A percentile compares a stretch with the other conserved stretches of the same genome.
Conservation (phyloP, 192 early-diverging fungal genomes). For the Umbelopsis sp. region DNA sequence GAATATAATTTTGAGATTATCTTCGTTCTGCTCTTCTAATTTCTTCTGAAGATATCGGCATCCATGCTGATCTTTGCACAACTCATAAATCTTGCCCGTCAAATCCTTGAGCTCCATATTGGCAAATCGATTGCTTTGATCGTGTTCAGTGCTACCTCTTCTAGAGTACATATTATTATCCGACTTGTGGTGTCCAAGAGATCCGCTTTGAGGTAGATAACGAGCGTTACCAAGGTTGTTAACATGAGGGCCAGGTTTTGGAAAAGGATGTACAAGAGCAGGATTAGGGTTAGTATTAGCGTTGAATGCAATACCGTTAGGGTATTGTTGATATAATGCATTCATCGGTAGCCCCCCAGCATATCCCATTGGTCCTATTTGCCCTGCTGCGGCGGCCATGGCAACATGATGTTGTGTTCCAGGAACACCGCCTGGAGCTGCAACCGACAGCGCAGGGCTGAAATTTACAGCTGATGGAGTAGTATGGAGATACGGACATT, state of each 20-base stretch:
- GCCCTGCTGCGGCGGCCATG: conserved; percentile 23
- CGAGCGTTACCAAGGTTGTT: neutral
- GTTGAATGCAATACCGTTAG: conserved; percentile 22
- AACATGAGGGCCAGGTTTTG: conserved; percentile 22
- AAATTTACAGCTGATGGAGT: conserved; percentile 22
- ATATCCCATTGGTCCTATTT: conserved; percentile 24
- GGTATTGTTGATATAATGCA: conserved; percentile 25
- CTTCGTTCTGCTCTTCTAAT: conserved; percentile 73
- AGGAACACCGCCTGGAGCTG: conserved; percentile 24
- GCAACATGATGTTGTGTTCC: conserved; percentile 28
- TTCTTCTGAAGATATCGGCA: conserved; percentile 88
- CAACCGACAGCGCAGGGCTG: conserved; percentile 19
- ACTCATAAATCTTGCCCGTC: conserved; percentile 69
- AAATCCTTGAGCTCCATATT: conserved; percentile 69
- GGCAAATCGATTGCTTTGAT: conserved; percentile 67
- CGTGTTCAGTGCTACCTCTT: conserved; percentile 23
- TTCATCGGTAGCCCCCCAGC: conserved; percentile 31
- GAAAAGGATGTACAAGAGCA: conserved; percentile 17
- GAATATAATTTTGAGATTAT: conserved; percentile 72
- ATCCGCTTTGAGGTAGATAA: conserved; percentile 17
- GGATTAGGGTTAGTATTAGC: conserved; percentile 13
- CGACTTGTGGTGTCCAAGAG: conserved; percentile 37
- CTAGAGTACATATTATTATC: conserved; percentile 30
- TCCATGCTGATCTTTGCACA: conserved; percentile 90
- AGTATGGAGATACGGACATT: conserved; percentile 53